phyloP scores from a whole-genome alignment of 768 basidiomycete species.

The Phlegmacium glaucopus region DNA sequence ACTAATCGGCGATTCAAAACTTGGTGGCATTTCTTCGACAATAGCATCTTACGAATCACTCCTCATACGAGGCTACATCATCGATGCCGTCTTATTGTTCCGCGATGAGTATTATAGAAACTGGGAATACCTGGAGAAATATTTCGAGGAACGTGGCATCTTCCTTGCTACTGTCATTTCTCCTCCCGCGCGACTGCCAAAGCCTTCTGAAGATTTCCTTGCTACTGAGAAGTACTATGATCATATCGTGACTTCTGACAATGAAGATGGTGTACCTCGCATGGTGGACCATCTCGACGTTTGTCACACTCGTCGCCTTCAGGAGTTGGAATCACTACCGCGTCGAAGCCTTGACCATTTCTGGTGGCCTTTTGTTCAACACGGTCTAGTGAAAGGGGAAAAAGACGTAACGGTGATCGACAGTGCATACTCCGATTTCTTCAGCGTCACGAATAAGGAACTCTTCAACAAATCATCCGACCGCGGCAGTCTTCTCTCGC shows the following conservation, averaged over 20 bases:
- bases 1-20: slow-evolving; percentile 81
- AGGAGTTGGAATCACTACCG: slow-evolving; percentile 76
- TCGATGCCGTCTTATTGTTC: slow-evolving; percentile 84
- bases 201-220: slow-evolving; percentile 41
- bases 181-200: slow-evolving; percentile 51
- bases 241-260: slow-evolving; percentile 34
- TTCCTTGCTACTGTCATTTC: slow-evolving; percentile 49
- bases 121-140: slow-evolving; percentile 73
- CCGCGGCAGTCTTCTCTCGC: slow-evolving; percentile 32
- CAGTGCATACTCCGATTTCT: slow-evolving; percentile 84
- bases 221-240: slow-evolving; percentile 75
- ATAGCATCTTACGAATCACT: slow-evolving; percentile 93
- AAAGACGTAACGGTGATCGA: slow-evolving; percentile 87
- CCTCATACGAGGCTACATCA: slow-evolving; percentile 81
- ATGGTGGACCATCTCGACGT: slow-evolving; percentile 58
- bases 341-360: slow-evolving; percentile 69
- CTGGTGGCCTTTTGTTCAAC: slow-evolving; percentile 99
- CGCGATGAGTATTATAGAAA: slow-evolving; percentile 86
- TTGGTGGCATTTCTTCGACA: slow-evolving; percentile 92
- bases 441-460: slow-evolving; percentile 61
- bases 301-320: slow-evolving; percentile 62
- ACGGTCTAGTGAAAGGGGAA: slow-evolving; percentile 63
- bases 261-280: slow-evolving; percentile 36
- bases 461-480: slow-evolving; percentile 9
- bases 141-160: slow-evolving; percentile 73